Conservation (phyloP, 805 yeast genomes). For the Lipomyces spencermartinsiae region DNA sequence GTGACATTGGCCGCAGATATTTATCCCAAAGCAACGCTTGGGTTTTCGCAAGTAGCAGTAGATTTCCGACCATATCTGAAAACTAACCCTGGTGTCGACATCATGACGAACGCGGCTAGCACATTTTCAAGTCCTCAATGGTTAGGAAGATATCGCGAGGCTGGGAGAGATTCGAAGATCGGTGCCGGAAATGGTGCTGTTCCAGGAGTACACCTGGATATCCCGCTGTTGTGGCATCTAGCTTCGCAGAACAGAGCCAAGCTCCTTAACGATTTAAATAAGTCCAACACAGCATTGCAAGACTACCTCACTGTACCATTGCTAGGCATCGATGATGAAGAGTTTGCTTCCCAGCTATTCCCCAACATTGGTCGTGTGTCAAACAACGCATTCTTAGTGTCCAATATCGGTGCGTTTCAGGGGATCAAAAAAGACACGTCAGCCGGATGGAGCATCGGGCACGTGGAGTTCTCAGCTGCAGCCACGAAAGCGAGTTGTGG, state of each 20-base stretch:
- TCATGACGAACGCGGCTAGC: neutral
- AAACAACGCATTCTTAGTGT: neutral
- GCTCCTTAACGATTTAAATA: neutral
- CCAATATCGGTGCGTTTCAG: neutral
- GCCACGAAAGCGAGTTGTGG: constrained; percentile 2
- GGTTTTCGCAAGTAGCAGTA: neutral
- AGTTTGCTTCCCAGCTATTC: neutral
- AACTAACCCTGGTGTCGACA: neutral
- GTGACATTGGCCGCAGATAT: constrained; percentile 7
- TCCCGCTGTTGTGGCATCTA: neutral
- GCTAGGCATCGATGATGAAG: neutral
- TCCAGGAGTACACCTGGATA: neutral
- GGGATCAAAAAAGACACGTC: neutral
- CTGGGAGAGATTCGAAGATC: neutral
- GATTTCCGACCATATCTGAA: neutral
- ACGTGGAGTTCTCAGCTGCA: constrained; percentile 7
- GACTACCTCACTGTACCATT: neutral
- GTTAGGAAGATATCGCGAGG: constrained; percentile 1
- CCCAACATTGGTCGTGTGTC: neutral
- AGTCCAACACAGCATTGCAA: neutral
- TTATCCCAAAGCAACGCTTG: neutral
- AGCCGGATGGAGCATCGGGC: neutral
- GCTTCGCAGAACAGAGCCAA: neutral
- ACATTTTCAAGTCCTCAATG: neutral
- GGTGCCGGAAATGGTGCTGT: neutral